Evolutionary conservation across 768 basidiomycete species (phyloP).

Genomic region (Hericium rajendrae): DNA sequence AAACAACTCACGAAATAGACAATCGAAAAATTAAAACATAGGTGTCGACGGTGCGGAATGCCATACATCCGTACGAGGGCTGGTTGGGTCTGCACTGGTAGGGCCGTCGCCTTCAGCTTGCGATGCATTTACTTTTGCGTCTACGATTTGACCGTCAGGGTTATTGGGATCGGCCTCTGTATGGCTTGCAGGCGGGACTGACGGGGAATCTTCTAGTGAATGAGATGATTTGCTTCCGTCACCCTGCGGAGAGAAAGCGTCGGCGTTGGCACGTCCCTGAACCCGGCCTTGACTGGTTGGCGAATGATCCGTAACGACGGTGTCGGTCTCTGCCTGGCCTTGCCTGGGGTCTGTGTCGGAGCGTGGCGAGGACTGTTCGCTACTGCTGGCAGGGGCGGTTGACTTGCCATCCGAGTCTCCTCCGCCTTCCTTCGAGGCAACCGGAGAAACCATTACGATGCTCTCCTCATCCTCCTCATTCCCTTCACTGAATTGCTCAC

Average conservation of each 20-base stretch:
- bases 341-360: too few species aligned
- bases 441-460: conserved; percentile 12
- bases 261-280: too few species aligned
- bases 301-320: too few species aligned
- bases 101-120: neutral
- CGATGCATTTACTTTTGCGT: too few species aligned
- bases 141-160: too few species aligned
- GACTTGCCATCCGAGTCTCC: neutral
- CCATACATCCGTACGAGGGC: conserved; percentile 6
- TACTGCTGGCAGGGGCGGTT: neutral
- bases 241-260: too few species aligned
- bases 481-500: conserved; percentile 28
- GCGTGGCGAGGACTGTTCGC: neutral
- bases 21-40: neutral
- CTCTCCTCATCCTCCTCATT: conserved; percentile 31
- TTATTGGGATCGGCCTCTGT: neutral
- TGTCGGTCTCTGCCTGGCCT: too few species aligned
- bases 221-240: too few species aligned
- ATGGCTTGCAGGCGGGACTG: neutral
- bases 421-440: neutral
- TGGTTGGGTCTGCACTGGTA: neutral
- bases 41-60: conserved; percentile 13
- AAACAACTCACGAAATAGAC: neutral
- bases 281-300: too few species aligned
- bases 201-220: too few species aligned